Evolutionary conservation across 2,329 filamentous ascomycete species (phyloP).

Genomic region (Alternaria triticimaculans): DNA sequence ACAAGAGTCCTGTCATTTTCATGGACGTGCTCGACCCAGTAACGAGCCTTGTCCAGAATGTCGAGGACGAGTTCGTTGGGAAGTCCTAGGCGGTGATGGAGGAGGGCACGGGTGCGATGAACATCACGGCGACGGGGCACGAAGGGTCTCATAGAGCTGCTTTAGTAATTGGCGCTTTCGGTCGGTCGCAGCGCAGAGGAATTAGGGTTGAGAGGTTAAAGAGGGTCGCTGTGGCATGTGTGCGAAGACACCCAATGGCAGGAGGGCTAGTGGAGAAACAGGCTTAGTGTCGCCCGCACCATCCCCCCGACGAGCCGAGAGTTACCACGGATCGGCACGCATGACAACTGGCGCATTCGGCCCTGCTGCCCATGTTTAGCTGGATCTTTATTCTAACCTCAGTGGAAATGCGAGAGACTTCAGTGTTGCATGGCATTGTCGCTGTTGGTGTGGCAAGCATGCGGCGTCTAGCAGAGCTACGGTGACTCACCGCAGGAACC

Average conservation of each 20-base stretch:
- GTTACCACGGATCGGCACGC: constrained; percentile 10
- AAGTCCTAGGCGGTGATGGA: constrained; percentile 13
- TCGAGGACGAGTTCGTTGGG: constrained; percentile 22
- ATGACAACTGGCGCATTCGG: constrained; percentile 8
- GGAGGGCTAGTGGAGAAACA: constrained; percentile 9
- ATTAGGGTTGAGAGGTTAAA: constrained; percentile 14
- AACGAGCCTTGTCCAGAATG: constrained; percentile 23
- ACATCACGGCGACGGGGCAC: background rate
- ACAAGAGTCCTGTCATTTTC: background rate
- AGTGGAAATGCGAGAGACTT: background rate
- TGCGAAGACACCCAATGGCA: constrained; percentile 10
- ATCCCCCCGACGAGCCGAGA: constrained; percentile 20
- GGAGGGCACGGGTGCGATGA: constrained; percentile 5
- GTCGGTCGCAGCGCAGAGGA: constrained; percentile 9
- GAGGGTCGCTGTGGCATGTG: constrained; percentile 10
- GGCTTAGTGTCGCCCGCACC: constrained; percentile 23
- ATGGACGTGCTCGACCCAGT: constrained; percentile 13
- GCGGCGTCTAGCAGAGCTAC: background rate
- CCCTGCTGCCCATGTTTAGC: constrained; percentile 3
- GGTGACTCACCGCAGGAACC: background rate
- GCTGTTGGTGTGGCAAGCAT: background rate
- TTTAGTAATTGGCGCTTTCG: background rate
- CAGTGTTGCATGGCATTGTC: background rate
- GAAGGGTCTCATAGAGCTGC: constrained; percentile 1
- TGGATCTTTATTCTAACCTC: background rate